Percentiles rank a stretch among this genome's conserved stretches.
Evolutionary conservation across 306 rosid genomes (phyloP).

Genomic region (Prunus armeniaca): DNA sequence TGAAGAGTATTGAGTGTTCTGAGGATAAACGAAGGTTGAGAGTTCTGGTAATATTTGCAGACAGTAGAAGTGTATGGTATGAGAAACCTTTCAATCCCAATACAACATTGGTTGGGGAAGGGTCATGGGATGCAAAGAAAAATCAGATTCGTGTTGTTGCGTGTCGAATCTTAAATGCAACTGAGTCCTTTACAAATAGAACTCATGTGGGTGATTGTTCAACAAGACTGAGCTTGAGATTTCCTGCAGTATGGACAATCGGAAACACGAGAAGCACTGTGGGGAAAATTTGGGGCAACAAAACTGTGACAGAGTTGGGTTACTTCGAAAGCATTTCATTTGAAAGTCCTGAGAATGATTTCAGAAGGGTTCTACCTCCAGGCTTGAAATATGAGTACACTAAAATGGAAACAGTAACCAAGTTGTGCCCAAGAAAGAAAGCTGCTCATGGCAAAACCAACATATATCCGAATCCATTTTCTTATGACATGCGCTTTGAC

Average conservation of each 20-base stretch:
- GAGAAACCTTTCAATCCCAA: slow-evolving; percentile 23
- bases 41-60: slow-evolving; percentile 26
- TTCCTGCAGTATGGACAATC: slow-evolving; percentile 49
- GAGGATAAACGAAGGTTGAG: slow-evolving; percentile 13
- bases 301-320: slow-evolving; percentile 14
- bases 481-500: background rate
- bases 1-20: slow-evolving; percentile 29
- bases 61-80: background rate
- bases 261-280: slow-evolving; percentile 11
- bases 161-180: slow-evolving; percentile 30
- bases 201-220: slow-evolving; percentile 49
- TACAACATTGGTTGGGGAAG: slow-evolving; percentile 44
- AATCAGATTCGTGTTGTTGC: slow-evolving; percentile 30
- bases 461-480: background rate
- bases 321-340: slow-evolving; percentile 38
- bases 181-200: slow-evolving; percentile 17
- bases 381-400: slow-evolving; percentile 40
- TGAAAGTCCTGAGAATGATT: background rate
- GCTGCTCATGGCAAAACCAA: background rate
- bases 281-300: slow-evolving; percentile 55
- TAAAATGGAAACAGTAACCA: slow-evolving; percentile 23
- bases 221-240: slow-evolving; percentile 30
- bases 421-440: slow-evolving; percentile 22
- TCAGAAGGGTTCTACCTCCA: background rate
- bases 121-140: slow-evolving; percentile 47